phyloP scores from a whole-genome alignment of 1,284 basidiomycete genomes.

The Apiotrichum akiyoshidainum region DNA sequence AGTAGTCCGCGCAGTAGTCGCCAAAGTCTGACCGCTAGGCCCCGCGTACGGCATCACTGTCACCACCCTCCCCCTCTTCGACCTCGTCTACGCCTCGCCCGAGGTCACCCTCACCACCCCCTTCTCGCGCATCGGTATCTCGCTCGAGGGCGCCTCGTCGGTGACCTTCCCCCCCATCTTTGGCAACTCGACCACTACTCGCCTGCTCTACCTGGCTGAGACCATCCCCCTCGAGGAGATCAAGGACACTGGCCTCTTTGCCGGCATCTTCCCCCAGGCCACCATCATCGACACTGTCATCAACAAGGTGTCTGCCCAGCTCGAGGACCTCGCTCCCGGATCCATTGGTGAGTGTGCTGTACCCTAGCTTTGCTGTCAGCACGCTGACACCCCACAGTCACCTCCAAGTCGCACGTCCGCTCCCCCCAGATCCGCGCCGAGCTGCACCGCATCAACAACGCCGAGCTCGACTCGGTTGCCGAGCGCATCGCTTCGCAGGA shows the following conservation, averaged over 20 bases:
- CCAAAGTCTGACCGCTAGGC: constrained; percentile 6
- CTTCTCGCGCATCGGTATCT: constrained; percentile 23
- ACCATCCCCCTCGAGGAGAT: constrained; percentile 15
- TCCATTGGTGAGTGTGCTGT: constrained; percentile 7
- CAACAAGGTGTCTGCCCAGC: constrained; percentile 5
- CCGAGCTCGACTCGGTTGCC: constrained; percentile 15
- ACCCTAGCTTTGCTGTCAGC: background rate
- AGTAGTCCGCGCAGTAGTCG: background rate
- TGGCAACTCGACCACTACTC: constrained; percentile 13
- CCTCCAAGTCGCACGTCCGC: constrained; percentile 16
- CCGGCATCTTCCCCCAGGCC: constrained; percentile 9
- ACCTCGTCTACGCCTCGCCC: constrained; percentile 19
- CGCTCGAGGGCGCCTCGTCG: constrained; percentile 16
- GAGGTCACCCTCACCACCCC: constrained; percentile 20
- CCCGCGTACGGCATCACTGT: constrained; percentile 22
- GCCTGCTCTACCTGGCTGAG: constrained; percentile 21
- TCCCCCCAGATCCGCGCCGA: constrained; percentile 4
- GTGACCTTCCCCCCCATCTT: constrained; percentile 21
- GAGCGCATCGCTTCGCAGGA: constrained; percentile 11
- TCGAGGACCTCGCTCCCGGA: constrained; percentile 16
- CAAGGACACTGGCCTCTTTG: constrained; percentile 13
- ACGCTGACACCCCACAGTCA: constrained; percentile 8
- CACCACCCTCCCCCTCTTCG: constrained; percentile 22
- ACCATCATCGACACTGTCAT: constrained; percentile 11
- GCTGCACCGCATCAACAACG: constrained; percentile 14